Evolutionary conservation across 768 basidiomycete genomes (phyloP).

Genomic region (Hortiboletus campestris): DNA sequence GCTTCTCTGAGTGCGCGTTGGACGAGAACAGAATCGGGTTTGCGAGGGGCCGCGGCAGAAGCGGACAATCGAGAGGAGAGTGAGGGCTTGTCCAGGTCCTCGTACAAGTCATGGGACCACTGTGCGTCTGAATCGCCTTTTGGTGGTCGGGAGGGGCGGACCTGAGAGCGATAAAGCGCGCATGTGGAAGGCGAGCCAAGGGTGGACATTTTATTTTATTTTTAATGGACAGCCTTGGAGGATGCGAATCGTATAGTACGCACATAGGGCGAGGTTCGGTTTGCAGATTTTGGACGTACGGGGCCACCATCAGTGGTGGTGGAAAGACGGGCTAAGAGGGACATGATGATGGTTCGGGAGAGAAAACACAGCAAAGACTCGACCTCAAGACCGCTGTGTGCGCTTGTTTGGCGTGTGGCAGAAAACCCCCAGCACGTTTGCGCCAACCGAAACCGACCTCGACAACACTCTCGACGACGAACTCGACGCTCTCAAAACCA

Average conservation of each 20-base stretch:
- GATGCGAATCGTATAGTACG: constrained; percentile 34
- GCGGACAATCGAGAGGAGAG: constrained; percentile 56
- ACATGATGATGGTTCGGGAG: constrained; percentile 21
- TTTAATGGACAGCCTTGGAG: constrained; percentile 21
- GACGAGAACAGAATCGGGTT: constrained; percentile 52
- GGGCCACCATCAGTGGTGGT: constrained; percentile 30
- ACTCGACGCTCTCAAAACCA: neutral
- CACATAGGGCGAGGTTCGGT: constrained; percentile 34
- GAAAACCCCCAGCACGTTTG: constrained; percentile 13
- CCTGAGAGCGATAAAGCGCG: constrained; percentile 16
- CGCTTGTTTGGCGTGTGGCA: constrained; percentile 31
- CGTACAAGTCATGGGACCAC: constrained; percentile 75
- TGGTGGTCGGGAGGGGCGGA: constrained; percentile 49
- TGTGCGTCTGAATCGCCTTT: constrained; percentile 64
- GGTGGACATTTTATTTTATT: constrained; percentile 13
- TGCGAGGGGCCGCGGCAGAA: constrained; percentile 44
- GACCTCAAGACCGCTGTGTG: constrained; percentile 14
- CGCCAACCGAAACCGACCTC: neutral
- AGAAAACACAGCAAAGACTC: constrained; percentile 3
- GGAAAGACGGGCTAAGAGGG: constrained; percentile 30
- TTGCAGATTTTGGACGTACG: constrained; percentile 30
- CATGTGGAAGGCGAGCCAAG: neutral
- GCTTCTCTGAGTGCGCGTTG: constrained; percentile 68
- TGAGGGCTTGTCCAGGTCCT: constrained; percentile 50
- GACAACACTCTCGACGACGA: neutral